Evolutionary conservation across 495 filamentous ascomycete species (phyloP).

Genomic region (Annulohypoxylon maeteangense): DNA sequence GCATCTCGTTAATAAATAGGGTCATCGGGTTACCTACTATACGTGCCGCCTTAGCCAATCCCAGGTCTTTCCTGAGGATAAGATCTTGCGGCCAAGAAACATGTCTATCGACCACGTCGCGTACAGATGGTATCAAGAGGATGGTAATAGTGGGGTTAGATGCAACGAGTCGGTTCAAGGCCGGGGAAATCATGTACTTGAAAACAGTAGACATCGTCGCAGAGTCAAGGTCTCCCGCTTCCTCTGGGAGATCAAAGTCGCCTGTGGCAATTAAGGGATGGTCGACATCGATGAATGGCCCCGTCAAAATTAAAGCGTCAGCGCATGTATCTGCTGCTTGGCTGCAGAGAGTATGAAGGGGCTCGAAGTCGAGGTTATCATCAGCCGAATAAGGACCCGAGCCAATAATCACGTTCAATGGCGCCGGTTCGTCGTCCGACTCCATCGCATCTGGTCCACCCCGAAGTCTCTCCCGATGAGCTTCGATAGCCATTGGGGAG

Average conservation of each 20-base stretch:
- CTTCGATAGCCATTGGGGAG: slow-evolving; percentile 65
- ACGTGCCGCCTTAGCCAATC: slow-evolving; percentile 75
- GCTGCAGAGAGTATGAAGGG: slow-evolving; percentile 81
- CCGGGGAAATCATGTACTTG: slow-evolving; percentile 76
- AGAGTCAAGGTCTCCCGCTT: slow-evolving; percentile 74
- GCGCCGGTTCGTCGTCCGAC: slow-evolving; percentile 62
- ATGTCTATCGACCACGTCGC: slow-evolving; percentile 85
- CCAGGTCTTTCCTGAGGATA: slow-evolving; percentile 74
- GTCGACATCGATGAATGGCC: slow-evolving; percentile 90
- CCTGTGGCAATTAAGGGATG: slow-evolving; percentile 90
- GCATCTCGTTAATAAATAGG: slow-evolving; percentile 83
- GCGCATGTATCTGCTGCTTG: slow-evolving; percentile 77
- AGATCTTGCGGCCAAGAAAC: slow-evolving; percentile 91
- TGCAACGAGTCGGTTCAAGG: slow-evolving; percentile 70
- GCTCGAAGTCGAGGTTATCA: slow-evolving; percentile 88
- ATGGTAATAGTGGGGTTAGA: slow-evolving; percentile 81
- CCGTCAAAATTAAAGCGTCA: slow-evolving; percentile 83
- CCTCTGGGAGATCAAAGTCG: slow-evolving; percentile 88
- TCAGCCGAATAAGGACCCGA: slow-evolving; percentile 92
- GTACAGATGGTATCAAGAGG: slow-evolving; percentile 83
- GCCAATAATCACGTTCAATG: slow-evolving; percentile 79
- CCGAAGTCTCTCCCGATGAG: slow-evolving; percentile 70
- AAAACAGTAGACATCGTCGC: slow-evolving; percentile 86
- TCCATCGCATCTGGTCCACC: slow-evolving; percentile 70
- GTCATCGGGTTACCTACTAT: slow-evolving; percentile 90